phyloP scores from a whole-genome alignment of 805 yeast species.

The Saturnispora dispora region DNA sequence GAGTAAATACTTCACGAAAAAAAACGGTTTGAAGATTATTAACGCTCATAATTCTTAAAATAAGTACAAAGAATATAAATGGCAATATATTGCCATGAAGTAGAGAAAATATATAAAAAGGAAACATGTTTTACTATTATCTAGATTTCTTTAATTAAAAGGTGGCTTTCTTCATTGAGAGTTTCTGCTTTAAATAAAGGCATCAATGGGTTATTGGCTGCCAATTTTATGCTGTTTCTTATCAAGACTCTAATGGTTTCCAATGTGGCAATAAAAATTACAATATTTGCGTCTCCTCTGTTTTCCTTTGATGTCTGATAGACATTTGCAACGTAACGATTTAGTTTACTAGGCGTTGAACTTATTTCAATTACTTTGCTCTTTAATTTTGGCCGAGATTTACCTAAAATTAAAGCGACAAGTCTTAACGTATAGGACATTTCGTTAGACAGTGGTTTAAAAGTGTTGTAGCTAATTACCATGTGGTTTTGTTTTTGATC shows the following conservation, averaged over 20 bases:
- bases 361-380: slow-evolving; percentile 22
- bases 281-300: slow-evolving; percentile 29
- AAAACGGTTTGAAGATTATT: neutral
- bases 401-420: slow-evolving; percentile 30
- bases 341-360: slow-evolving; percentile 29
- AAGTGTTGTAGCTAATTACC: slow-evolving; percentile 27
- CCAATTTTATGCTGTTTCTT: slow-evolving; percentile 14
- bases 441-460: slow-evolving; percentile 40
- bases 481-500: slow-evolving; percentile 38
- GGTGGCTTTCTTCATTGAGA: neutral
- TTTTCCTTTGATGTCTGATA: slow-evolving; percentile 32
- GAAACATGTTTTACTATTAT: no score
- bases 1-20: neutral
- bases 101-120: no score
- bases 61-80: neutral
- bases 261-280: slow-evolving; percentile 26
- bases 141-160: no score
- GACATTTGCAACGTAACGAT: slow-evolving; percentile 30
- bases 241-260: slow-evolving; percentile 24
- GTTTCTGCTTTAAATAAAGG: neutral
- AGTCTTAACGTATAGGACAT: slow-evolving; percentile 42
- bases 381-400: slow-evolving; percentile 30
- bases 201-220: neutral
- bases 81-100: no score
- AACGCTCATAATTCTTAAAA: neutral